Evolutionary conservation across 169 alveolate species (phyloP).

Genomic region (Plasmodium vivax): DNA sequence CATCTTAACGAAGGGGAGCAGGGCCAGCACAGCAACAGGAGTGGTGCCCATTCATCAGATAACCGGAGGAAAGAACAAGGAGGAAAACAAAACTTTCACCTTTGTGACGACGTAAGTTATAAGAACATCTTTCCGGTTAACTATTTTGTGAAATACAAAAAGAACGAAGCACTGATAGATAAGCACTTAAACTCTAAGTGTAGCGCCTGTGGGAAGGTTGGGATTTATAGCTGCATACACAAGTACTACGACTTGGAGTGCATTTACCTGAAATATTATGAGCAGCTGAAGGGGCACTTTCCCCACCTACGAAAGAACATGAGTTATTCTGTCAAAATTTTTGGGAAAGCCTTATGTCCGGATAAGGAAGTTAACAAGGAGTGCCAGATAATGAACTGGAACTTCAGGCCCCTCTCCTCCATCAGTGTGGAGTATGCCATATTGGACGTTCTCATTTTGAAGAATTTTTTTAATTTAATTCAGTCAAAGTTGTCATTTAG

Average conservation of each 20-base stretch:
- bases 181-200: slow-evolving; percentile 44
- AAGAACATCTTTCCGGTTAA: slow-evolving; percentile 62
- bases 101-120: slow-evolving; percentile 39
- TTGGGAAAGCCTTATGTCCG: slow-evolving; percentile 56
- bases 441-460: slow-evolving; percentile 58
- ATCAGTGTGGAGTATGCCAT: slow-evolving; percentile 57
- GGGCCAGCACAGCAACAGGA: not conserved
- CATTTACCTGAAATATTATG: slow-evolving; percentile 59
- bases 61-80: not conserved
- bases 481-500: slow-evolving; percentile 32
- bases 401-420: slow-evolving; percentile 59
- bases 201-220: slow-evolving; percentile 22
- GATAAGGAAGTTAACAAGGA: slow-evolving; percentile 65
- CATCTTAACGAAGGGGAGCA: not conserved
- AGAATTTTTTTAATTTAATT: slow-evolving; percentile 47
- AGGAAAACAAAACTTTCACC: not conserved
- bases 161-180: slow-evolving; percentile 19
- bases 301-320: slow-evolving; percentile 41
- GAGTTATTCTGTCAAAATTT: slow-evolving; percentile 39
- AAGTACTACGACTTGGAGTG: slow-evolving; percentile 56
- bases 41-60: not conserved
- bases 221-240: slow-evolving; percentile 68
- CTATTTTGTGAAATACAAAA: slow-evolving; percentile 43
- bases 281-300: slow-evolving; percentile 18
- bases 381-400: slow-evolving; percentile 58